A percentile compares a stretch with the other conserved stretches of the same genome.
Evolutionary conservation across 768 basidiomycete species (phyloP).

Genomic region (Termitomyces sp.): DNA sequence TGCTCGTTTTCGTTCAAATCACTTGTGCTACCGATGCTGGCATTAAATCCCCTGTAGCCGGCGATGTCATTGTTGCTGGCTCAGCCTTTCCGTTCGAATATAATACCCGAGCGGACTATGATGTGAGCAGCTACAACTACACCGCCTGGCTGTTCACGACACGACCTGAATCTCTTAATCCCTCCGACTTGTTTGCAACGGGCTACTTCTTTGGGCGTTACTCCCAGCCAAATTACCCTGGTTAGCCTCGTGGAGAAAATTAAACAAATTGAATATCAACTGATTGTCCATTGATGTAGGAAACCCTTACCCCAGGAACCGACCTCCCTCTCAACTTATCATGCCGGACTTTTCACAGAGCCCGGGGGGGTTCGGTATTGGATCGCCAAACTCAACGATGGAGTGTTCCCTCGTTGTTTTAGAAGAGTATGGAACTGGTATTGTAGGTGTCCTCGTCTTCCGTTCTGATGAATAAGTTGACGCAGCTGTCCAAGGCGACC

Average conservation of each 20-base stretch:
- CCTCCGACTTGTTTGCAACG: constrained; percentile 25
- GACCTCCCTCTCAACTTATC: constrained; percentile 28
- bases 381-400: constrained; percentile 26
- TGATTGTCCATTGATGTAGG: constrained; percentile 17
- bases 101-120: constrained; percentile 33
- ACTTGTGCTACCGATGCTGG: neutral
- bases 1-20: neutral
- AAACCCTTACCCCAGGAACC: constrained; percentile 34
- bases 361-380: constrained; percentile 32
- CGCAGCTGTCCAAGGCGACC: constrained; percentile 14
- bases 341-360: constrained; percentile 43
- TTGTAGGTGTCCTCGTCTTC: constrained; percentile 16
- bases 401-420: constrained; percentile 32
- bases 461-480: neutral
- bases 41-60: constrained; percentile 21
- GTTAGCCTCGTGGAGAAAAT: constrained; percentile 14
- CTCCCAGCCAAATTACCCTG: constrained; percentile 38
- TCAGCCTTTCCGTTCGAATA: constrained; percentile 36
- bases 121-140: constrained; percentile 34
- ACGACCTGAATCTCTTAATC: constrained; percentile 18
- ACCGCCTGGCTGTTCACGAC: constrained; percentile 36
- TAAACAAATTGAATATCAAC: neutral
- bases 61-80: constrained; percentile 34
- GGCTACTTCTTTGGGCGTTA: constrained; percentile 42
- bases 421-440: constrained; percentile 37